These are phyloP conservation scores for Epichloe coenophiala DNA, from an alignment of 2,329 filamentous ascomycete species.

Conservation along the genomic window DNA sequence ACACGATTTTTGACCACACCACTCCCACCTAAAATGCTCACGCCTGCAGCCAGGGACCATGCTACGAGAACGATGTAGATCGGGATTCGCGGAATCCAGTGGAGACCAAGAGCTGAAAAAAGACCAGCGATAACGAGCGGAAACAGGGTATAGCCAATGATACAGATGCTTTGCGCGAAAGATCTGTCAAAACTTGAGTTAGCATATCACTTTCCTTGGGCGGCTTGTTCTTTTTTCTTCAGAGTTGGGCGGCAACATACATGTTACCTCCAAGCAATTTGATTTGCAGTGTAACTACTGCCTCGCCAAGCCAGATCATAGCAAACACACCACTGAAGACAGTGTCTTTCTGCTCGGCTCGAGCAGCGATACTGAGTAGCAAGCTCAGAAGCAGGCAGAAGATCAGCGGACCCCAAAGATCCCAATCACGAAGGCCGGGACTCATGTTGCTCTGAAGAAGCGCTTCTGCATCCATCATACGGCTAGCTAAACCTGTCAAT, in stretches of 20 bases:
- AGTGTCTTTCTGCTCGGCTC: conserved; percentile 65
- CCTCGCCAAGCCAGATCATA: conserved; percentile 93
- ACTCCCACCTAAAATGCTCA: conserved; percentile 90
- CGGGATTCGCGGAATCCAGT: conserved; percentile 71
- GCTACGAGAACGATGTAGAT: conserved; percentile 78
- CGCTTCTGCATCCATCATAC: conserved; percentile 50
- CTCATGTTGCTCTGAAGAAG: conserved; percentile 63
- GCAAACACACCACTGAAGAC: conserved; percentile 96
- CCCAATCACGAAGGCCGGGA: conserved; percentile 87
- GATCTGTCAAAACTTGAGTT: conserved; percentile 43
- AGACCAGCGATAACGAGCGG: conserved; percentile 87
- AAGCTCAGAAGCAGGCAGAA: conserved; percentile 85
- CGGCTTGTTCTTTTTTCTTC: neutral
- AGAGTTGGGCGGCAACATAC: conserved; percentile 40
- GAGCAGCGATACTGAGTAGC: conserved; percentile 72
- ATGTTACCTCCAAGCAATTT: conserved; percentile 93
- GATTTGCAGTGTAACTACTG: conserved; percentile 94
- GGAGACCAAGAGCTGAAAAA: conserved; percentile 75
- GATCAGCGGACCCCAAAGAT: conserved; percentile 91
- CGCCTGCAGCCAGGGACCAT: conserved; percentile 89
- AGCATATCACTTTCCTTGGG: neutral
- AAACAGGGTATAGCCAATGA: conserved; percentile 97
- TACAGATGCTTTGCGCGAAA: conserved; percentile 93
- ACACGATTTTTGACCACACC: conserved; percentile 93
- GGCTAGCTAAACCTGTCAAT: conserved; percentile 44